Evolutionary conservation across 176 grass and related monocot genomes (phyloP), one percentile per base, ranked within the genome.

Genomic region (Cocos nucifera): DNA sequence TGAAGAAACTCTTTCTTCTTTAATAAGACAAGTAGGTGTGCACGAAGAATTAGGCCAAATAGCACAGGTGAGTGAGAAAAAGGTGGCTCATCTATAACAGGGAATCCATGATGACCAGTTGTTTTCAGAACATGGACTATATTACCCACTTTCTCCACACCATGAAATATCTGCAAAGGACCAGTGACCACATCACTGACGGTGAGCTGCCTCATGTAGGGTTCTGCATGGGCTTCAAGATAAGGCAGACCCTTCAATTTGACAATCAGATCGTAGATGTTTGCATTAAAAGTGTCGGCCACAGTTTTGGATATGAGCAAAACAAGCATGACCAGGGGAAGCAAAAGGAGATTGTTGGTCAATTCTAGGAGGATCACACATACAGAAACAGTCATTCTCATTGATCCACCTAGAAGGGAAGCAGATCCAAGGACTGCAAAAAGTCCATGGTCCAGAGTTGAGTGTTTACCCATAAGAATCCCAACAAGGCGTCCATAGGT

Each of bases 271-370:
- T 97, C 92, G 53, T 91, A 97, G 26, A 97, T 80, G 3, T 91
- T 88, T 35, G 75, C 65, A 56, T 82, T 91, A 39, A 97, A 85
- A 72, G 76, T 68, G 69, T 97, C 92, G 16, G 92, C 92, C 24
- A 97, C 87, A 21, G 88, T 82, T 62, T 97, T 97, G 32, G 92
- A 96, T 77, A 96, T 90, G n/a, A 96, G 73, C 28, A 89, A 79
- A 30, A 83, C 83, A 63, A 96, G 69, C 92, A 96, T 96, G 58
- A 96, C 83, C 50, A 96, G 63, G 58, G 92, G 92, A 69, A 96
- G 92, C 67, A 90, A 72, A 44, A 87, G 74, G 19, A 96, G 78
- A 23, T 96, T 96, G 73, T 90, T 90, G 19, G 92, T 96, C 53
- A 96, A 62, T 56, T 96, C 92, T 70, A 96, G 69, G 22, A 96